A percentile compares a stretch with the other conserved stretches of the same genome.
Conservation (phyloP, 1,139 yeast genomes). For the Debaryomyces psychrophilus region DNA sequence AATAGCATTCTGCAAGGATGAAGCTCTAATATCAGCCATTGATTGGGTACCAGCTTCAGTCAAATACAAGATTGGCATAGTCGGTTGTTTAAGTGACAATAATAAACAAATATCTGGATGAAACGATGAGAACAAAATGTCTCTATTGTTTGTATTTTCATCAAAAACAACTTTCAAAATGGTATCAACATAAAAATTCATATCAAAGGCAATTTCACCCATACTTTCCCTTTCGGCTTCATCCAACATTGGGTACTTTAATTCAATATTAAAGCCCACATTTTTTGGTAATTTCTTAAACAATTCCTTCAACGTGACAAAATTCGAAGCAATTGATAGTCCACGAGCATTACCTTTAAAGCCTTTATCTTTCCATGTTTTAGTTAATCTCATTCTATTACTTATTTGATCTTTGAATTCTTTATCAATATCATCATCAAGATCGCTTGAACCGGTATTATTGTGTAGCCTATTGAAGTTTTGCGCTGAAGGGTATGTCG, state of each 20-base stretch:
- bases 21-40: constrained; percentile 90
- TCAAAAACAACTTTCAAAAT: constrained; percentile 82
- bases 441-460: constrained; percentile 19
- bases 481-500: constrained; percentile 41
- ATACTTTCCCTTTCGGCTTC: constrained; percentile 89
- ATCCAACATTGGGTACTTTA: constrained; percentile 94
- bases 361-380: constrained; percentile 83
- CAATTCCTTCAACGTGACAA: constrained; percentile 84
- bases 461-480: constrained; percentile 12
- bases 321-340: constrained; percentile 84
- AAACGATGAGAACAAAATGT: constrained; percentile 88
- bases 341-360: constrained; percentile 94
- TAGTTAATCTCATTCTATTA: constrained; percentile 81
- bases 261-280: constrained; percentile 93
- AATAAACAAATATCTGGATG: constrained; percentile 91
- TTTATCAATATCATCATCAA: constrained; percentile 40
- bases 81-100: constrained; percentile 88
- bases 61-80: constrained; percentile 83
- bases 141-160: constrained; percentile 72
- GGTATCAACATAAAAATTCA: constrained; percentile 86
- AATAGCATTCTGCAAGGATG: constrained; percentile 87
- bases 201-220: constrained; percentile 82
- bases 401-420: constrained; percentile 45
- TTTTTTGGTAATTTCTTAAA: constrained; percentile 77
- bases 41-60: constrained; percentile 83